Percentiles rank a stretch among this genome's conserved stretches.
phyloP scores from a whole-genome alignment of 148 eudicot genomes.

The Oxyria digyna region DNA sequence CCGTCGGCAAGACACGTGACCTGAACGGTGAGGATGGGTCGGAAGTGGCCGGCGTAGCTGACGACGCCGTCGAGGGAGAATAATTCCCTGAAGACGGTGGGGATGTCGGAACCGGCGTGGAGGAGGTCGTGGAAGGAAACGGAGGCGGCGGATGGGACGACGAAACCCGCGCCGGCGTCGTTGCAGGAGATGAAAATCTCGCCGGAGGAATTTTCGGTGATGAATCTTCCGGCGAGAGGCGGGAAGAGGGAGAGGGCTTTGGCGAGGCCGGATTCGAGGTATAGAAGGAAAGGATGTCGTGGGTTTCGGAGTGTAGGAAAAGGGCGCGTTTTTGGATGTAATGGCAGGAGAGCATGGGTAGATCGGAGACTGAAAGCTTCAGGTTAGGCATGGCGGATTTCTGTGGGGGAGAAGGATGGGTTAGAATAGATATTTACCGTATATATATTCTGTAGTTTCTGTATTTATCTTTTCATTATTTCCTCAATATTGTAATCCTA shows the following conservation, averaged over 20 bases:
- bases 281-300: no score
- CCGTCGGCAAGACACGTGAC: slow-evolving; percentile 40
- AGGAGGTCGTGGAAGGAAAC: slow-evolving; percentile 30
- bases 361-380: no score
- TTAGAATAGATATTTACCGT: no score
- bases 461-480: no score
- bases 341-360: no score
- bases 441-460: no score
- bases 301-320: no score
- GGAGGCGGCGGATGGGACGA: slow-evolving; percentile 30
- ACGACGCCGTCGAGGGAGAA: slow-evolving; percentile 40
- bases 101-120: slow-evolving; percentile 25
- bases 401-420: no score
- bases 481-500: no score
- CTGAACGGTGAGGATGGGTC: slow-evolving; percentile 31
- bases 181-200: not conserved
- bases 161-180: slow-evolving; percentile 12
- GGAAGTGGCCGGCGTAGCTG: slow-evolving; percentile 58
- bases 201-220: not conserved
- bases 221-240: not conserved
- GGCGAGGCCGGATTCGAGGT: no score
- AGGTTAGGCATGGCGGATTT: no score
- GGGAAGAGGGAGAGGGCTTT: not conserved
- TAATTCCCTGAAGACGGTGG: slow-evolving; percentile 30
- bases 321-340: no score